Base-by-base conservation (phyloP, 1,284 basidiomycete genomes). In the Ceratobasidium theobromae region DNA sequence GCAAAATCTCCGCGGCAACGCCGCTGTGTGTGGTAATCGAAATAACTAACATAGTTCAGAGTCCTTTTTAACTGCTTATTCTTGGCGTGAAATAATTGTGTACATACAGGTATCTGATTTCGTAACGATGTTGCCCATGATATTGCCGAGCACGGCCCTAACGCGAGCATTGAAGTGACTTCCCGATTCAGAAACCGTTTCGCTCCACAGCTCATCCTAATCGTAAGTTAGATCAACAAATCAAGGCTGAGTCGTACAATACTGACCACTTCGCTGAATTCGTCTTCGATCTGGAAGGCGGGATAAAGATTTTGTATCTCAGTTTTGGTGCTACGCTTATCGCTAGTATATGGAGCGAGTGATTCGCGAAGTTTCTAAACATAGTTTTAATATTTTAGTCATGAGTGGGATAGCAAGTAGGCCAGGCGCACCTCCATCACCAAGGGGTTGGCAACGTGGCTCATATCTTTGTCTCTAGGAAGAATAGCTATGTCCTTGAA, bases 301-400 rank as follows among this genome's bases (percentile, higher is more conserved):
- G 90, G 88, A 71, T 89, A 93, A 1, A 79, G 73, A 0, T 73
- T 69, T 0, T 75, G 69, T 57, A 95, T 86, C 53, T 82, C 79
- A 0, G 84, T 79, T 62, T 81, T 78, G 0, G 81, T 77, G n/a
- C 78, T 78, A 8, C 90, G 83, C 69, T 83, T 81, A 73, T 92
- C 90, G 73, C 89, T 91, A 0, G 87, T 89, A 71, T 91, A 87
- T 1, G 83, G 79, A 0, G 88, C 88, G 58, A 85, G 82, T 66
- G 81, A 78, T 75, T 92, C 89, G 16, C 89, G 82, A 33, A 83
- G 80, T 69, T 86, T 80, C 87, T 88, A 64, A 38, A 16, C 43
- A 9, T 11, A 21, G 9, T n/a, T 6, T 9, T 45, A 14, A 8
- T 21, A 21, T 9, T 11, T 14, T 11, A 6, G 43, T 45, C 18